Percentiles rank a stretch among this genome's conserved stretches.
These are phyloP conservation scores for Pseudocercospora fijiensis DNA, from an alignment of 2,329 filamentous ascomycete genomes.

Conservation along the genomic window DNA sequence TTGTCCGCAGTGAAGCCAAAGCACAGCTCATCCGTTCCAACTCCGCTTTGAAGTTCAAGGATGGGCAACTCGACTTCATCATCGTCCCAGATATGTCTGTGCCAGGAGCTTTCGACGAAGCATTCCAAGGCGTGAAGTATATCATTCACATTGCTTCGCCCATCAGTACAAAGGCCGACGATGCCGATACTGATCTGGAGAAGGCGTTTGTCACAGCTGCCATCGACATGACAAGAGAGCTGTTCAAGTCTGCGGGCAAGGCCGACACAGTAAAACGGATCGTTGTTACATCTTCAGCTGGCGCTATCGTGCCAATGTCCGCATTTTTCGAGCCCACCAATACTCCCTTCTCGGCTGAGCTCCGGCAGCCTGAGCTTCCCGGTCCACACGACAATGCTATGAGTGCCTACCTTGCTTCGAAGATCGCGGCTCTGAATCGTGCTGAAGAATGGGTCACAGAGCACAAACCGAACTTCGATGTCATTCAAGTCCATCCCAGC, in stretches of 20 bases:
- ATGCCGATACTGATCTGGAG: conserved; percentile 7
- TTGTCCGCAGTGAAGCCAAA: conserved; percentile 40
- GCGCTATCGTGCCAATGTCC: conserved; percentile 23
- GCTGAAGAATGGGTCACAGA: conserved; percentile 29
- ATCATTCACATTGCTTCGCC: conserved; percentile 36
- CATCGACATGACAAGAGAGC: conserved; percentile 40
- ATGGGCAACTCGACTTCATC: conserved; percentile 31
- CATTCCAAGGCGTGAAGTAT: conserved; percentile 35
- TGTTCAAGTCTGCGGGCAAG: conserved; percentile 43
- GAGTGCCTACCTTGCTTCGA: conserved; percentile 33
- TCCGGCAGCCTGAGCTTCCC: conserved; percentile 14
- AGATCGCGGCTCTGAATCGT: conserved; percentile 28
- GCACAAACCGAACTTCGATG: conserved; percentile 33
- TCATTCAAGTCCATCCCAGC: conserved; percentile 34
- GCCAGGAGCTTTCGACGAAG: conserved; percentile 39
- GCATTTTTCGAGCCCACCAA: conserved; percentile 13
- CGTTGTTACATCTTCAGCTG: conserved; percentile 43
- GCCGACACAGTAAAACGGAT: conserved; percentile 41
- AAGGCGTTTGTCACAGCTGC: conserved; percentile 25
- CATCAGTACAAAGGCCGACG: conserved; percentile 18
- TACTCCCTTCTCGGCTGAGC: conserved; percentile 14
- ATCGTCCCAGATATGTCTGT: conserved; percentile 38
- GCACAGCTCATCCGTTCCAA: conserved; percentile 32
- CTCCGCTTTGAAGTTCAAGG: conserved; percentile 18
- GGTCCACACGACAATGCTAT: conserved; percentile 26